Conservation (phyloP, 2,329 filamentous ascomycete species). For the Stylonectria norvegica region DNA sequence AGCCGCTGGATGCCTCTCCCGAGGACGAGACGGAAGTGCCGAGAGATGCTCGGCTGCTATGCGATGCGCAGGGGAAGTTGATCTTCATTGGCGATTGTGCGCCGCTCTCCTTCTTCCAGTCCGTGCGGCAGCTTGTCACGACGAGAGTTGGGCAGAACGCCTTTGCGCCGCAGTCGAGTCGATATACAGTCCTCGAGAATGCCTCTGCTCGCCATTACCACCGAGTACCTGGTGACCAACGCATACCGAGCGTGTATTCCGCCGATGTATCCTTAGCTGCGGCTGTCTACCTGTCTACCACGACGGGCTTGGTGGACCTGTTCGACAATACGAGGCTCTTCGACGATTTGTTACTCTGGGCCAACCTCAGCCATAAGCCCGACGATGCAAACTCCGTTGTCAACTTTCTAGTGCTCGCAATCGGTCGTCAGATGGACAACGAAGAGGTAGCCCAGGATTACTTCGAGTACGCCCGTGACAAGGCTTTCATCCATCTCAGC, state of each 20-base stretch:
- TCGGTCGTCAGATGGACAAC: constrained; percentile 43
- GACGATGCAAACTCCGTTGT: constrained; percentile 41
- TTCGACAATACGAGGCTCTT: constrained; percentile 42
- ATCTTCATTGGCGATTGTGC: constrained; percentile 57
- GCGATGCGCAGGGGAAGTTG: constrained; percentile 51
- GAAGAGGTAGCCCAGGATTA: constrained; percentile 42
- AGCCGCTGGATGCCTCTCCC: constrained; percentile 15
- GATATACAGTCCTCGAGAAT: constrained; percentile 49
- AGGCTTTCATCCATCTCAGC: constrained; percentile 43
- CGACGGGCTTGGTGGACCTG: constrained; percentile 46
- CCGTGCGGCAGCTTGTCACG: constrained; percentile 50
- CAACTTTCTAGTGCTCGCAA: constrained; percentile 49
- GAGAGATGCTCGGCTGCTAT: constrained; percentile 49
- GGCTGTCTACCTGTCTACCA: constrained; percentile 37
- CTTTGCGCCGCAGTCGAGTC: constrained; percentile 50
- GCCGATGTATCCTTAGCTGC: constrained; percentile 31
- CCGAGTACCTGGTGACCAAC: constrained; percentile 15
- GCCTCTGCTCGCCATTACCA: constrained; percentile 27
- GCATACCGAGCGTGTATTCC: constrained; percentile 27
- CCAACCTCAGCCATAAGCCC: constrained; percentile 29
- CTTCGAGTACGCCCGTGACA: constrained; percentile 48
- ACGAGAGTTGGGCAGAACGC: constrained; percentile 46
- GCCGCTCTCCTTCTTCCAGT: constrained; percentile 54
- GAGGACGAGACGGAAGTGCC: constrained; percentile 56
- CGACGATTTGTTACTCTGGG: constrained; percentile 43